Conservation (phyloP, 768 basidiomycete species). For the Mycena haematopus region DNA sequence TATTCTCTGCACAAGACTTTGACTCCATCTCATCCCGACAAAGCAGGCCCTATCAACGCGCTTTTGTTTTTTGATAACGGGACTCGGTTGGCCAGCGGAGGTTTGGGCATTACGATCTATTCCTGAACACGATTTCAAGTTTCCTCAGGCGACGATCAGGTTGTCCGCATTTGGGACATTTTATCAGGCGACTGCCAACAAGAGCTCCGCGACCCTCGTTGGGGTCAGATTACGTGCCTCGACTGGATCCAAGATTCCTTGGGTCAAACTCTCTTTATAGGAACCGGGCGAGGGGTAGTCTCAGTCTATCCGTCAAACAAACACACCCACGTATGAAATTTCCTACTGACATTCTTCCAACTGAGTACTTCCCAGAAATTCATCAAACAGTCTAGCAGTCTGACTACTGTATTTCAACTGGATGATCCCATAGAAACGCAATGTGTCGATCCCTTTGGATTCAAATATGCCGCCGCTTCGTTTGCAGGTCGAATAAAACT, state of each 20-base stretch:
- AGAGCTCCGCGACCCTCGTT: neutral
- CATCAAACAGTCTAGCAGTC: neutral
- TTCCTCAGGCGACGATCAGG: neutral
- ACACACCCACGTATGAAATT: neutral
- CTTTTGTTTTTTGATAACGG: neutral
- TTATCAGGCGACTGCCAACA: slow-evolving; percentile 4
- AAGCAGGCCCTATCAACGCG: neutral
- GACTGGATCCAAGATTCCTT: neutral
- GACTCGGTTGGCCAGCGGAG: neutral
- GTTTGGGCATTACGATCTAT: neutral
- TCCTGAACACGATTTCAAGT: neutral
- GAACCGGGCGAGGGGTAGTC: neutral
- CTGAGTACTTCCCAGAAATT: neutral
- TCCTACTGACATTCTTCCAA: too few species aligned
- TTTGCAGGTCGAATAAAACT: neutral
- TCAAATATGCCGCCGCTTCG: neutral
- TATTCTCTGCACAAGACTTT: neutral
- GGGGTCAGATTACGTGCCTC: slow-evolving; percentile 1
- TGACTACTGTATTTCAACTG: neutral
- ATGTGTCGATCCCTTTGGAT: too few species aligned
- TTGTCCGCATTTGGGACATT: slow-evolving; percentile 2
- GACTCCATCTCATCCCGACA: neutral
- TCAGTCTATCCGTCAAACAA: neutral
- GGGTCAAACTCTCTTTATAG: neutral
- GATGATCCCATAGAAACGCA: neutral